Base-by-base conservation (phyloP, 2,329 filamentous ascomycete genomes). In the Botrytis deweyae region DNA sequence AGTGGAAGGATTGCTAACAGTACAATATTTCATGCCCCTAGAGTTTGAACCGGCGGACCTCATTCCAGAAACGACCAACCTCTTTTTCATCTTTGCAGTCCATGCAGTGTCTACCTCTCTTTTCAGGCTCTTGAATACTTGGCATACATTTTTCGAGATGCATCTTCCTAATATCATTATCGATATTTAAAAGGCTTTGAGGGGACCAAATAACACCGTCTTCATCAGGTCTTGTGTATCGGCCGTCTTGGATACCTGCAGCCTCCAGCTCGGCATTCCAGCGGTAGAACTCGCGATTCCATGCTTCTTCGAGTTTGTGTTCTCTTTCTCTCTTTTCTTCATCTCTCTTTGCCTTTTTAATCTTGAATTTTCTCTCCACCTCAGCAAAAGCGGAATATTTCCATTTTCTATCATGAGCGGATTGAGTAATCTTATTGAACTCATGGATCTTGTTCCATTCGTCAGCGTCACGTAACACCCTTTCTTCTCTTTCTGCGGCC, bases 321-420 rank as follows among this genome's bases (percentile, higher is more conserved):
- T 59, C 58, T 59, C 58, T 59, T 20, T 20, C 14, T 59, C 2
- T 36, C 29, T 59, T 59, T 4, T 18, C 10, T 36, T 10, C 29
- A 29, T 10, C 58, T 20, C 16, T 36, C 16, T 1, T 7, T 36
- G 2, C n/a, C 52, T 33, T 33, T 4, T 1, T 2, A 7, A 2
- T 5, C 18, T 58, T 58, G 1, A 3, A 58, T 18, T n/a, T 58
- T 2, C 5, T 12, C 55, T 59, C 55, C 29, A 9, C 1, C 29
- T 10, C 4, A 52, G 49, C 49, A 22, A 52, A 5, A 25, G 9
- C 49, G 25, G 12, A 52, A n/a, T 4, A 0, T 52, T 6, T n/a
- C 6, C 25, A 9, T 4, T n/a, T 1, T 14, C 10, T 52, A 5
- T 52, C 49, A n/a, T 1, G n/a, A 14, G 12, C 3, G 4, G 0